phyloP scores from a whole-genome alignment of 2,329 filamentous ascomycete species.

The Colletotrichum scovillei region DNA sequence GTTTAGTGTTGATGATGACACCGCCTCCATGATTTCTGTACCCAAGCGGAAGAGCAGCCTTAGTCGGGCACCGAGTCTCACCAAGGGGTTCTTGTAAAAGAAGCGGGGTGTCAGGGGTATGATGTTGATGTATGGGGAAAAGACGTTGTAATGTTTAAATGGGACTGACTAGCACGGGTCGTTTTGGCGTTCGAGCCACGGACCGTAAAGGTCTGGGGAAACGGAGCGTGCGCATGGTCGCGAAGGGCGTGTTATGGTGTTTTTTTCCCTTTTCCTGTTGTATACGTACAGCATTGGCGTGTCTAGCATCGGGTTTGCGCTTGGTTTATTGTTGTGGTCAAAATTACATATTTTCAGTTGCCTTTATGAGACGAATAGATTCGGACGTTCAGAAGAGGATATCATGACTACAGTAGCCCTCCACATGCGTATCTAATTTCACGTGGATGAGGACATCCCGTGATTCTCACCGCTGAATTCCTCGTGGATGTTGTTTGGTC shows the following conservation, averaged over 20 bases:
- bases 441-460: no score
- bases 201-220: neutral
- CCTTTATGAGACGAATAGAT: neutral
- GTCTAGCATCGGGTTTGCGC: conserved; percentile 20
- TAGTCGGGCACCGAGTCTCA: conserved; percentile 73
- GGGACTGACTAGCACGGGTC: conserved; percentile 5
- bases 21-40: conserved; percentile 59
- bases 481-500: neutral
- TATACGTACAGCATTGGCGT: conserved; percentile 13
- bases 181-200: conserved; percentile 19
- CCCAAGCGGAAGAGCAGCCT: conserved; percentile 75
- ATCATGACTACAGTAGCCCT: no score
- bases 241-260: conserved; percentile 22
- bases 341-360: conserved; percentile 16
- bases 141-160: conserved; percentile 32
- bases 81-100: conserved; percentile 78
- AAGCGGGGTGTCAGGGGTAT: neutral
- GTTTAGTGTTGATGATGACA: conserved; percentile 53
- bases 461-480: neutral
- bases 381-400: neutral
- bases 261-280: conserved; percentile 7
- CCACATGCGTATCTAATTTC: no score
- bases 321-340: neutral
- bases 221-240: neutral
- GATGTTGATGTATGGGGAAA: conserved; percentile 4